A percentile compares a stretch with the other conserved stretches of the same genome.
These are phyloP conservation scores for Bretschneidera sinensis DNA, from an alignment of 345 rosid species.

Conservation along the genomic window DNA sequence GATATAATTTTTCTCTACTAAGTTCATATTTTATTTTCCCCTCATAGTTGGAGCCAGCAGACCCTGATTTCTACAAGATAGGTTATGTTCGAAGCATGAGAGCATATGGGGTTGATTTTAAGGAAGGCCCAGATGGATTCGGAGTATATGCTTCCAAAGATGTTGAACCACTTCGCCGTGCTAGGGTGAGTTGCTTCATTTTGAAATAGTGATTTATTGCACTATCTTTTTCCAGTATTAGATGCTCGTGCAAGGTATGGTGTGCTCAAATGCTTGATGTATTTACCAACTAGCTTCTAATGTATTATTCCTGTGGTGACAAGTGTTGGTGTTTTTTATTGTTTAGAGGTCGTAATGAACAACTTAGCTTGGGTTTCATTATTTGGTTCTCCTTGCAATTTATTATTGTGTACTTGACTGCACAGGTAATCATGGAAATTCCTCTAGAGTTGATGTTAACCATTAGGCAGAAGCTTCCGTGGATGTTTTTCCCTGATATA, in stretches of 20 bases:
- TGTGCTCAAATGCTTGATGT: not conserved
- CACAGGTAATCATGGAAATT: slow-evolving; percentile 90
- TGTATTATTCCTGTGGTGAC: not conserved
- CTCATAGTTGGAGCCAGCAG: slow-evolving; percentile 55
- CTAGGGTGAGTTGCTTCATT: slow-evolving; percentile 54
- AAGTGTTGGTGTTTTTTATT: not conserved
- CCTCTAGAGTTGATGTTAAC: slow-evolving; percentile 90
- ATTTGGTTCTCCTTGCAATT: not conserved
- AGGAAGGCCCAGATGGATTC: slow-evolving; percentile 86
- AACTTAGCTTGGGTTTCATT: not conserved
- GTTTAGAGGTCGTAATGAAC: not conserved
- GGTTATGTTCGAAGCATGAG: slow-evolving; percentile 80
- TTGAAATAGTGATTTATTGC: slow-evolving; percentile 6
- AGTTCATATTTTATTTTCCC: not conserved
- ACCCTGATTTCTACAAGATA: slow-evolving; percentile 92
- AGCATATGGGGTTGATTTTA: slow-evolving; percentile 87
- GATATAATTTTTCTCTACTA: not conserved
- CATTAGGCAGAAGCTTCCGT: slow-evolving; percentile 75
- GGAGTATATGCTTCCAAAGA: slow-evolving; percentile 93
- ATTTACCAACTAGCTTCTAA: not conserved
- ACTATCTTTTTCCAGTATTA: too few relatives aligned
- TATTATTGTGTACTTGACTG: slow-evolving; percentile 13
- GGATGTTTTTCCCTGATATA: slow-evolving; percentile 98
- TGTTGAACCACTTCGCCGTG: slow-evolving; percentile 76
- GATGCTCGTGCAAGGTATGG: not conserved